phyloP scores from a whole-genome alignment of 2,329 filamentous ascomycete genomes.

The Diaporthe helianthi region DNA sequence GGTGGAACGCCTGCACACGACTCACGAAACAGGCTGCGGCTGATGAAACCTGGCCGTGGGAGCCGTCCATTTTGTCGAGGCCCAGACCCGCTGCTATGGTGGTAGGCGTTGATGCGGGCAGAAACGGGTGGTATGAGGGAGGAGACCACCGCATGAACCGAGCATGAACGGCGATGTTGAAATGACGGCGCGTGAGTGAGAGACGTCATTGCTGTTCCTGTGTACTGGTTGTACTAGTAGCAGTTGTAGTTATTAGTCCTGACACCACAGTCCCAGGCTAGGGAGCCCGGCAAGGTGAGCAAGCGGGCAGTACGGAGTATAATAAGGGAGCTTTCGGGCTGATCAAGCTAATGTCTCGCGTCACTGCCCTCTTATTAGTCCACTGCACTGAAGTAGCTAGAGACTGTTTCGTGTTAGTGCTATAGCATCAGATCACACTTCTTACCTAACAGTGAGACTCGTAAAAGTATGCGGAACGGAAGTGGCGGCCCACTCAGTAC shows the following conservation, averaged over 20 bases:
- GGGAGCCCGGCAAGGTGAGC: background rate
- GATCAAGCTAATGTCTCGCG: constrained; percentile 7
- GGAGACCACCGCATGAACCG: background rate
- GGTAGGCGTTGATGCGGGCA: constrained; percentile 24
- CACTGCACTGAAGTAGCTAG: background rate
- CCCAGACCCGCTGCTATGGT: constrained; percentile 19
- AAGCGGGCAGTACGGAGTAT: background rate
- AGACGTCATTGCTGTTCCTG: background rate
- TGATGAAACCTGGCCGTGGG: constrained; percentile 29
- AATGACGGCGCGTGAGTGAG: background rate
- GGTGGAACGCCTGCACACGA: constrained; percentile 10
- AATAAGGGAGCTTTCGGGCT: background rate
- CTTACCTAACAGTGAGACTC: background rate
- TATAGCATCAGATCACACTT: rapidly evolving
- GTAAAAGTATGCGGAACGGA: background rate
- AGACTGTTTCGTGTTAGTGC: background rate
- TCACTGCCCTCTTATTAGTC: constrained; percentile 9
- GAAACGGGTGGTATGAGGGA: background rate
- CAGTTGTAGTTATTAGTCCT: too few species aligned
- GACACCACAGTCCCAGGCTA: background rate
- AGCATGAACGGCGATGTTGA: background rate
- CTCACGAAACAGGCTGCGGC: constrained; percentile 29
- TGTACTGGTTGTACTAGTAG: too few species aligned
- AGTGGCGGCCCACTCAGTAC: constrained; percentile 10
- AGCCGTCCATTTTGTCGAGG: constrained; percentile 8